Base-by-base conservation (phyloP, 257 asterid genomes). In the Jacaranda mimosifolia region DNA sequence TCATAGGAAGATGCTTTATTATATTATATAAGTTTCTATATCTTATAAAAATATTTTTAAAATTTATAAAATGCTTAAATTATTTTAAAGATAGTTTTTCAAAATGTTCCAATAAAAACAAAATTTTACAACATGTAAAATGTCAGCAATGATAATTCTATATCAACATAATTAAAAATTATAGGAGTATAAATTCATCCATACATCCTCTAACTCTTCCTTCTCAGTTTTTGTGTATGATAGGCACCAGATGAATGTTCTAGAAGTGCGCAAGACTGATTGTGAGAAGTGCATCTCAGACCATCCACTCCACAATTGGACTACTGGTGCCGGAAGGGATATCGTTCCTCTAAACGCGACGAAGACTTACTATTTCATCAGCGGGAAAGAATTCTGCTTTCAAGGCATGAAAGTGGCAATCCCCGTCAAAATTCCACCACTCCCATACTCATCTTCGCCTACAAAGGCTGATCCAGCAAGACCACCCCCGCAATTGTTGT, bases 281-380 rank as follows among this genome's bases (percentile, higher is more conserved):
- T 93, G 81, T 12, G 96, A 85, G 40, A 80, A 7, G 6, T 96
- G 98, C 94, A 88, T 63, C 70, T 66, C 92, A 3, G 91, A 88
- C 6, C 87, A 84, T 21, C 87, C 86, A 0, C 80, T 89, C 60
- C 97, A 89, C 87, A 93, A 91, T 68, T 91, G 91, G 89, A 95
- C 97, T 5, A 89, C 91, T 0, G 97, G 97, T 6, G 97, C 94
- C 0, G 98, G 98, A 39, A 79, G 97, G 59, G 99, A 96, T n/a
- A 97, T 93, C 68, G 97, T 96, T 77, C 97, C 92, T 0, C 97
- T 93, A 45, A 96, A 93, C 42, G 85, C 82, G 76, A 96, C 97
- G 0, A 88, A 69, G 64, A 82, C 89, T 15, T 87, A 73, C 81
- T 96, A 96, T 51, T 91, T 96, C 90, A 85, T 92, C 36, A 91